Conservation (phyloP, 768 basidiomycete species). For the Agrocybe pediades region DNA sequence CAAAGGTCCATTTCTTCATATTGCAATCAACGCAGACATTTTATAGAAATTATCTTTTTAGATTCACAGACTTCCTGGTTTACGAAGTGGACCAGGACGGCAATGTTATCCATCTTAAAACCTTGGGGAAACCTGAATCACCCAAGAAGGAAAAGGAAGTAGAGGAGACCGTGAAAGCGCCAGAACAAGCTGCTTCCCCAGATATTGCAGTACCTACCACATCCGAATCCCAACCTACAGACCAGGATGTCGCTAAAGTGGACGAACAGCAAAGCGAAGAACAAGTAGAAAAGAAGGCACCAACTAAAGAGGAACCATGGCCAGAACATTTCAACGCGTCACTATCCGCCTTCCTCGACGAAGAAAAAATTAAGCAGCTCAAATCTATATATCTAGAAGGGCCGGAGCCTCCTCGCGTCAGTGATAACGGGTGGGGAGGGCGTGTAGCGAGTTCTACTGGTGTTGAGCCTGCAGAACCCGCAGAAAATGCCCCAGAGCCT, state of each 20-base stretch:
- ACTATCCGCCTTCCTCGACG: conserved; percentile 66
- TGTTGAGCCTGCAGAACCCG: background rate
- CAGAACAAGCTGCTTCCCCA: background rate
- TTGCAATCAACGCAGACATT: background rate
- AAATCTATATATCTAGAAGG: conserved; percentile 83
- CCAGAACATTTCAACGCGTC: conserved; percentile 56
- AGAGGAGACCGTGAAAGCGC: background rate
- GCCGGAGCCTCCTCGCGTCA: conserved; percentile 70
- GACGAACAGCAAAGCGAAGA: background rate
- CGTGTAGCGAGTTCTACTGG: conserved; percentile 36
- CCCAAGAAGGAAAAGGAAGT: conserved; percentile 39
- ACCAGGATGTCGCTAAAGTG: background rate
- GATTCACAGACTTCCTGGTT: conserved; percentile 97
- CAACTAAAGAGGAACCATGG: conserved; percentile 54
- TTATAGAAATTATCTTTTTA: conserved; percentile 27
- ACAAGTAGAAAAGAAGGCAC: background rate
- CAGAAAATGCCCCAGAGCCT: conserved; percentile 10
- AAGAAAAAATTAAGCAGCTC: conserved; percentile 57
- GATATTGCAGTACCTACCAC: conserved; percentile 22
- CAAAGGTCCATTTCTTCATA: conserved; percentile 69
- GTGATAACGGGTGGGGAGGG: conserved; percentile 76
- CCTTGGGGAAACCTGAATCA: conserved; percentile 70
- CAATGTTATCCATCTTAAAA: conserved; percentile 79
- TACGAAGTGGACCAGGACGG: conserved; percentile 85
- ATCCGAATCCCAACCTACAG: background rate